These are phyloP conservation scores for Penicillium bovifimosum DNA, from an alignment of 495 filamentous ascomycete genomes.

Conservation along the genomic window DNA sequence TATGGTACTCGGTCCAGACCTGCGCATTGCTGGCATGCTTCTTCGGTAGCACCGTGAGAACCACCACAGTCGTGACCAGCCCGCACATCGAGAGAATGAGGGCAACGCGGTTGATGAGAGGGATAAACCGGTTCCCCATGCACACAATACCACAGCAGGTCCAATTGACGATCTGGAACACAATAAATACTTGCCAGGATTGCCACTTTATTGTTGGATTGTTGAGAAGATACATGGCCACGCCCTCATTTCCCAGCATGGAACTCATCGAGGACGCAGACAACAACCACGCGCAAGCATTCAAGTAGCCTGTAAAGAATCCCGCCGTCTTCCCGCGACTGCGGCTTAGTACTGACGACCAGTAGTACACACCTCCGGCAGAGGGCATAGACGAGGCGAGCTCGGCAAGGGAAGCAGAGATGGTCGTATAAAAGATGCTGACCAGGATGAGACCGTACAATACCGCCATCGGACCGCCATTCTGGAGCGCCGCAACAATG, in stretches of 20 bases:
- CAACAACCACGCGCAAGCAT: conserved; percentile 71
- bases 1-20: conserved; percentile 58
- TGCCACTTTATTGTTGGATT: conserved; percentile 52
- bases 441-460: conserved; percentile 42
- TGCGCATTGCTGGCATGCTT: conserved; percentile 51
- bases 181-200: conserved; percentile 70
- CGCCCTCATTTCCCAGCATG: conserved; percentile 59
- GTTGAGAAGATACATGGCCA: conserved; percentile 63
- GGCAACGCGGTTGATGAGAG: conserved; percentile 56
- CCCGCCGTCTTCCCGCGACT: conserved; percentile 56
- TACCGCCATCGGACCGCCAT: conserved; percentile 42
- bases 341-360: conserved; percentile 66
- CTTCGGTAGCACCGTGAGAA: conserved; percentile 65
- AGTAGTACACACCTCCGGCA: conserved; percentile 77
- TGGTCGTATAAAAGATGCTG: conserved; percentile 38
- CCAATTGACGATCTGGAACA: conserved; percentile 62
- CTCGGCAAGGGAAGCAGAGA: conserved; percentile 49
- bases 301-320: conserved; percentile 69
- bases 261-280: conserved; percentile 57
- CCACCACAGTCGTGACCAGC: conserved; percentile 59
- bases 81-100: conserved; percentile 60
- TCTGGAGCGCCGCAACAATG: conserved; percentile 38
- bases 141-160: conserved; percentile 54
- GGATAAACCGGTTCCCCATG: conserved; percentile 59
- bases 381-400: conserved; percentile 76